Evolutionary conservation across 2,329 filamentous ascomycete genomes (phyloP).

Genomic region (Colletotrichum echinochloae): DNA sequence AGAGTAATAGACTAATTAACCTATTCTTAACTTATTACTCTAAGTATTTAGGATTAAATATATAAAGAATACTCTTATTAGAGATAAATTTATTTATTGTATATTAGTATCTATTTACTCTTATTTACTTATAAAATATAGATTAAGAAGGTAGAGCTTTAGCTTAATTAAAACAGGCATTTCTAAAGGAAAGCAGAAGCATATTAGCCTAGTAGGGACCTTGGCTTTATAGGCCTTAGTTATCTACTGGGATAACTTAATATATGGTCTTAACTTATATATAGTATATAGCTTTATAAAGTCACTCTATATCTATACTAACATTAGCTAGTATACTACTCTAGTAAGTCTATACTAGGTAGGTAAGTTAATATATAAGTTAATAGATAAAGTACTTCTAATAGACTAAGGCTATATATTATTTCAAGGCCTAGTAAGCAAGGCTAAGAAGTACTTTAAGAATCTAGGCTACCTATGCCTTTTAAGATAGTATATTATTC

Average conservation of each 20-base stretch:
- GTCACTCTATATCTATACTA: constrained; percentile 78
- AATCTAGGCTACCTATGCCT: constrained; percentile 73
- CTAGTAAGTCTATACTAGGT: constrained; percentile 58
- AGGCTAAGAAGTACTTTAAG: constrained; percentile 81
- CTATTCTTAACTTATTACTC: constrained; percentile 77
- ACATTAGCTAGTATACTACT: constrained; percentile 73
- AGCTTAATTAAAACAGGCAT: constrained; percentile 54
- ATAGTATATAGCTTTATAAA: constrained; percentile 84
- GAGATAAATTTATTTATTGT: constrained; percentile 78
- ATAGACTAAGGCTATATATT: constrained; percentile 81
- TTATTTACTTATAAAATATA: too few relatives aligned
- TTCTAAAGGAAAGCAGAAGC: constrained; percentile 83
- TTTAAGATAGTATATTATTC: constrained; percentile 61
- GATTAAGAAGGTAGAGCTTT: too few relatives aligned
- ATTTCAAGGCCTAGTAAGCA: constrained; percentile 76
- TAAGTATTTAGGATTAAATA: constrained; percentile 85
- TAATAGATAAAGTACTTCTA: constrained; percentile 83
- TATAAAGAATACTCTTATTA: constrained; percentile 79
- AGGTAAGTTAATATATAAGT: constrained; percentile 57
- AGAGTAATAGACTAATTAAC: constrained; percentile 70
- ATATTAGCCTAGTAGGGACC: constrained; percentile 83
- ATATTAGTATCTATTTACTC: too few relatives aligned
- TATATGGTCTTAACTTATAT: constrained; percentile 80
- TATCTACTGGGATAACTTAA: constrained; percentile 84
- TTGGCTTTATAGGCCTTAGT: constrained; percentile 79